Percentiles rank a stretch among this genome's conserved stretches.
These are phyloP conservation scores for Hypoxylon sp. DNA, from an alignment of 2,329 filamentous ascomycete genomes.

Conservation along the genomic window DNA sequence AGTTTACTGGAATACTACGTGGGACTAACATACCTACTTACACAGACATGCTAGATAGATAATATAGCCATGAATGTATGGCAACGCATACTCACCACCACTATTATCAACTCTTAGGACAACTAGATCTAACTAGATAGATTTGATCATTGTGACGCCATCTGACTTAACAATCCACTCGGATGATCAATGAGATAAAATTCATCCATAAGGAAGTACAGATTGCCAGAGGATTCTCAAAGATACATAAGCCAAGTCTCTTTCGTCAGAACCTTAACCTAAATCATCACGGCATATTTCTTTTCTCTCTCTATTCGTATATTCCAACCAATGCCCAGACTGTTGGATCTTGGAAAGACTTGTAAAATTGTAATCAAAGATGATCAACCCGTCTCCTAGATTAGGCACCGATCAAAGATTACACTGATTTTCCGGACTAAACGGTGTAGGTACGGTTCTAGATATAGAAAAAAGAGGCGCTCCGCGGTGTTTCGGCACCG, in stretches of 20 bases:
- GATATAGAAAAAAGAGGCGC: not conserved
- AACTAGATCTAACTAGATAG: not conserved
- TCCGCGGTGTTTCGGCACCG: not conserved
- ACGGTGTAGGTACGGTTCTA: not conserved
- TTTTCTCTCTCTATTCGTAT: not conserved
- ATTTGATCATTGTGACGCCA: not conserved
- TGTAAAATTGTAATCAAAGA: not conserved
- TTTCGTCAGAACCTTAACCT: slow-evolving; percentile 1
- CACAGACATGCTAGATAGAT: not conserved
- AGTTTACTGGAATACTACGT: not conserved
- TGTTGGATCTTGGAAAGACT: not conserved
- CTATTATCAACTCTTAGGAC: not conserved
- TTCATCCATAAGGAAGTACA: not conserved
- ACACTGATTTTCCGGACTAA: no score
- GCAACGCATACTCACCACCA: not conserved
- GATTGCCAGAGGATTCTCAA: not conserved
- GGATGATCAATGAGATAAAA: slow-evolving; percentile 17
- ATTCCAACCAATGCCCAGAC: not conserved
- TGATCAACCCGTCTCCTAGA: no score
- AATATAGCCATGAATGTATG: not conserved
- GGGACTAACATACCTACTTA: not conserved
- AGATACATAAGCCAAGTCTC: not conserved
- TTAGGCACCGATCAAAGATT: not conserved
- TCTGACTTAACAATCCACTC: slow-evolving; percentile 12
- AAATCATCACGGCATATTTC: not conserved